Evolutionary conservation across 2,329 filamentous ascomycete species (phyloP).

Genomic region (Ophiostoma quercus): DNA sequence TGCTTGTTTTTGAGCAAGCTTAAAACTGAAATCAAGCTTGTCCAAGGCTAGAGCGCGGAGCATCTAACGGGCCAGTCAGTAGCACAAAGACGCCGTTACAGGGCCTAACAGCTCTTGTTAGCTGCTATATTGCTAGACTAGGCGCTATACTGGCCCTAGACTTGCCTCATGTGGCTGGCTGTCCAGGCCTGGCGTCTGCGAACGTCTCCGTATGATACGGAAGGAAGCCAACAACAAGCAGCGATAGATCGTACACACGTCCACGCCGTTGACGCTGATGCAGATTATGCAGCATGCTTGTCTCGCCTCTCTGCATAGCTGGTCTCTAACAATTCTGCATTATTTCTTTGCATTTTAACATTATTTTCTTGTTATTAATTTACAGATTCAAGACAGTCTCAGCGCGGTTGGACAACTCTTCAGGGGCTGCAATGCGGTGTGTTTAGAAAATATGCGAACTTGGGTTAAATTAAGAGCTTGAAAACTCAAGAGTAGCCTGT

Average conservation of each 20-base stretch:
- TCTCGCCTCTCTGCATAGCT: background rate
- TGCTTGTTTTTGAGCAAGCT: no score
- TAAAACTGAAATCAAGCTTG: no score
- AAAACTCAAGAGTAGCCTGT: background rate
- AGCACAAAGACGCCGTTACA: background rate
- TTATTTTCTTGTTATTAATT: background rate
- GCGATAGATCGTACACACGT: background rate
- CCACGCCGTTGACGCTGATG: background rate
- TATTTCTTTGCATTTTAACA: background rate
- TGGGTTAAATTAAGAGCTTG: background rate
- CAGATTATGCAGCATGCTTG: background rate
- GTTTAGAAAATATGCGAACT: background rate
- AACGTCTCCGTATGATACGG: no score
- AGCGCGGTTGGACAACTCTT: background rate
- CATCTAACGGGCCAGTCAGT: background rate
- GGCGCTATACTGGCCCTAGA: background rate
- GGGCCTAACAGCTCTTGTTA: background rate
- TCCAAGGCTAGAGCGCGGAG: background rate
- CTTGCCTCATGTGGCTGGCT: no score
- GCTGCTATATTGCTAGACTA: background rate
- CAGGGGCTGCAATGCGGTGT: conserved; percentile 1
- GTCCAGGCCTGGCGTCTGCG: no score
- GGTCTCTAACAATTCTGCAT: background rate
- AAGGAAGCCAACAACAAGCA: background rate
- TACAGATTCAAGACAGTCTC: conserved; percentile 2